These are phyloP conservation scores for Amanita pseudoporphyria DNA, from an alignment of 768 basidiomycete genomes.

Conservation along the genomic window DNA sequence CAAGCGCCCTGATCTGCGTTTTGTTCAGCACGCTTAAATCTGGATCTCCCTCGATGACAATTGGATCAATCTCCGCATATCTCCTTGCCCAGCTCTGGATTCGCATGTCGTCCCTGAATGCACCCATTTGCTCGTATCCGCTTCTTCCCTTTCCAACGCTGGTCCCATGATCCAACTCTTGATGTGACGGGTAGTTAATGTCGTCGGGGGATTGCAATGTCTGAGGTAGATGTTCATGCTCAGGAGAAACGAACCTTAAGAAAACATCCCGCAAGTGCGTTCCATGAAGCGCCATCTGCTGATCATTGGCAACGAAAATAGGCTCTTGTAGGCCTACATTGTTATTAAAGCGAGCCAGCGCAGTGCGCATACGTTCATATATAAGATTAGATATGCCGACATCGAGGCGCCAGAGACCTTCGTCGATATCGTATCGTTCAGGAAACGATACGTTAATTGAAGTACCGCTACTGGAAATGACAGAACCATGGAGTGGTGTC, in stretches of 20 bases:
- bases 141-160: conserved; percentile 5
- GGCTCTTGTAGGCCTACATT: conserved; percentile 39
- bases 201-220: conserved; percentile 31
- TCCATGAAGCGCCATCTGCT: conserved; percentile 53
- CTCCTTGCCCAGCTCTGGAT: conserved; percentile 79
- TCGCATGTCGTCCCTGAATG: conserved; percentile 62
- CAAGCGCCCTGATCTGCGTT: conserved; percentile 76
- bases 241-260: conserved; percentile 43
- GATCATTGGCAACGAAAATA: conserved; percentile 18
- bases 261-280: conserved; percentile 65
- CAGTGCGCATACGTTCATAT: conserved; percentile 59
- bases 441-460: conserved; percentile 52
- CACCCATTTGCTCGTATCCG: conserved; percentile 24
- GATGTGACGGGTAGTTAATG: conserved; percentile 25
- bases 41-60: conserved; percentile 74
- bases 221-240: conserved; percentile 20
- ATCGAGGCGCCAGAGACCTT: conserved; percentile 59
- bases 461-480: conserved; percentile 38
- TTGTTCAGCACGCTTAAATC: conserved; percentile 50
- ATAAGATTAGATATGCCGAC: conserved; percentile 58
- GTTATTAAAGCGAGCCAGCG: conserved; percentile 45
- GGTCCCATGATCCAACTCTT: conserved; percentile 26
- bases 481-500: conserved; percentile 40
- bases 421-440: conserved; percentile 32
- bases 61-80: conserved; percentile 47